Base-by-base conservation (phyloP, 2,329 filamentous ascomycete genomes). In the Penicillium sp. region DNA sequence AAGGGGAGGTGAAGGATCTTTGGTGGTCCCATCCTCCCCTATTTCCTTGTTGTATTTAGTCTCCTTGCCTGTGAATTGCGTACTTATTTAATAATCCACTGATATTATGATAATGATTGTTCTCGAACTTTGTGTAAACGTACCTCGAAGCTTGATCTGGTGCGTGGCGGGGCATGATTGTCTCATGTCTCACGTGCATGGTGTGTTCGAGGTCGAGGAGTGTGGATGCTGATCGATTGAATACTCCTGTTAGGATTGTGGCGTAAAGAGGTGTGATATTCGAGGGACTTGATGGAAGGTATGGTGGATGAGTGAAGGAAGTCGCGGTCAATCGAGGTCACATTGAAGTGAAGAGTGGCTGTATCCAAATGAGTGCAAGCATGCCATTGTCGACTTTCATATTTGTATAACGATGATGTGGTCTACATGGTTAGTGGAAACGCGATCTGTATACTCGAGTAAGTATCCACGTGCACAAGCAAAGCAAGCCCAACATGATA, bases 31-130 rank as follows among this genome's bases (percentile, higher is more conserved):
- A 3, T 10, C 30, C 19, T 53, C 17, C 26, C 37, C 24, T 37
- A 12, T 59, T 53, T 53, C 49, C 38, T 59, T 47, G 37, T 53
- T 59, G 49, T 59, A 53, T 50, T 38, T 53, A 51, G 49, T 59
- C 56, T 59, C 56, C 38, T 59, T 53, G 35, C 38, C 49, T 59
- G 56, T 59, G 19, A 51, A 28, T 45, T 53, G 8, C 40, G 19
- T 47, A 53, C 28, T 53, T 53, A 53, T 30, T 40, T 59, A 53
- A 53, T 59, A 59, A 59, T 59, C 22, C 19, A 53, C 30, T 26
- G 9, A 53, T 33, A 49, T 59, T 53, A 53, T 28, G 45, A 47
- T 45, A 17, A 53, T 59, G 28, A 24, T 8, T 44, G 17, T 59
- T 44, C 35, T 24, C n/a, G 33, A 17, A 19, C 8, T 40, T 40